A percentile compares a stretch with the other conserved stretches of the same genome.
phyloP scores from a whole-genome alignment of 2,329 filamentous ascomycete genomes.

The Waltergamsia citrina region DNA sequence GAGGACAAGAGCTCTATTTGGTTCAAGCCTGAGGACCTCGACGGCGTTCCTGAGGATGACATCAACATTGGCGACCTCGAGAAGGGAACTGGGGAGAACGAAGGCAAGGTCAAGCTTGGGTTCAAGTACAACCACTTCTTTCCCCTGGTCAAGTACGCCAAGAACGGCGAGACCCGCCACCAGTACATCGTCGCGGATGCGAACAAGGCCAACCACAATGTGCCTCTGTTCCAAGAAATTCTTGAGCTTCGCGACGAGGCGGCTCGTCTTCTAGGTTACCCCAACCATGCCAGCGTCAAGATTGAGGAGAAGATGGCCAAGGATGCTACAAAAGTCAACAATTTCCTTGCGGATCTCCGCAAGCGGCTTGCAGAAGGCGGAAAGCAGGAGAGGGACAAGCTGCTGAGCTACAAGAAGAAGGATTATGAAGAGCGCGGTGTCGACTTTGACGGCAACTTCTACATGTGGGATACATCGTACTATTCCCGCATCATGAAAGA shows the following conservation, averaged over 20 bases:
- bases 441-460: slow-evolving; percentile 60
- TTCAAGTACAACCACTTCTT: slow-evolving; percentile 83
- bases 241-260: slow-evolving; percentile 69
- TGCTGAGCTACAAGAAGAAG: slow-evolving; percentile 66
- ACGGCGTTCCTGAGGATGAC: slow-evolving; percentile 66
- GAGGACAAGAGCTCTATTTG: slow-evolving; percentile 76
- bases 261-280: slow-evolving; percentile 67
- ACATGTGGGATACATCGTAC: slow-evolving; percentile 74
- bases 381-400: slow-evolving; percentile 56
- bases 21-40: slow-evolving; percentile 65
- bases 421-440: slow-evolving; percentile 52
- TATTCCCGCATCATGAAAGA: slow-evolving; percentile 76
- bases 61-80: slow-evolving; percentile 53
- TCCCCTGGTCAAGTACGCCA: slow-evolving; percentile 68
- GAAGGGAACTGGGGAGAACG: slow-evolving; percentile 63
- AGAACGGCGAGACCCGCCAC: slow-evolving; percentile 57
- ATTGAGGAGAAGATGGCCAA: slow-evolving; percentile 86
- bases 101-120: slow-evolving; percentile 63
- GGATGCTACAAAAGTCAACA: slow-evolving; percentile 59
- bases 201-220: slow-evolving; percentile 72
- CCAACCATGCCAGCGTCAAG: slow-evolving; percentile 64
- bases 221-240: slow-evolving; percentile 64
- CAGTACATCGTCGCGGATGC: slow-evolving; percentile 66
- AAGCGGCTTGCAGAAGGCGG: slow-evolving; percentile 59
- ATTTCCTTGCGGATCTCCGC: slow-evolving; percentile 64